A percentile compares a stretch with the other conserved stretches of the same genome.
phyloP scores from a whole-genome alignment of 169 alveolate species.

The Amoebophrya sp. region DNA sequence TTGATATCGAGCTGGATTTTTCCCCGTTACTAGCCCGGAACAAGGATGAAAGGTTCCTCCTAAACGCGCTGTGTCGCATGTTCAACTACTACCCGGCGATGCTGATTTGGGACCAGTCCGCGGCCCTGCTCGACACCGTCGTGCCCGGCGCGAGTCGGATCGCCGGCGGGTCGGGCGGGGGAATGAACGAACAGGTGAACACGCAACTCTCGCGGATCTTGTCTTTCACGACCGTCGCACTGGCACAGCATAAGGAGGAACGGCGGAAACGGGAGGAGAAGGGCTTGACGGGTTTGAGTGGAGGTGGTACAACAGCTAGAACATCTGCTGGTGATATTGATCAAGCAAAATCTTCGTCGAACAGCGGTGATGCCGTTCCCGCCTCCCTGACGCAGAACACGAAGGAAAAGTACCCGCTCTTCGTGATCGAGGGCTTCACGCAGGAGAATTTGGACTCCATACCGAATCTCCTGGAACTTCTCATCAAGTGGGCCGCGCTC shows the following conservation, averaged over 20 bases:
- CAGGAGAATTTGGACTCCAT: background rate
- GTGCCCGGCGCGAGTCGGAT: background rate
- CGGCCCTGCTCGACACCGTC: background rate
- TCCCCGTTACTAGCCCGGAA: background rate
- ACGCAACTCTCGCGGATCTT: background rate
- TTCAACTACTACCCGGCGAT: background rate
- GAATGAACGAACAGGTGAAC: background rate
- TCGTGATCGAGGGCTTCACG: constrained; percentile 13
- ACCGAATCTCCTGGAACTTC: background rate
- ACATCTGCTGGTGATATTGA: too few species aligned
- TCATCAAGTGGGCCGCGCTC: background rate
- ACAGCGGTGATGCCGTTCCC: too few species aligned
- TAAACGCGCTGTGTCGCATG: background rate
- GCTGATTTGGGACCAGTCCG: background rate
- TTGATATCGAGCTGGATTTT: background rate
- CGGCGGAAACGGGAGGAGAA: too few species aligned
- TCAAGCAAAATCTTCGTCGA: too few species aligned
- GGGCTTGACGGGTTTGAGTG: too few species aligned
- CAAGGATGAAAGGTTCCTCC: background rate
- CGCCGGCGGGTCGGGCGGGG: background rate
- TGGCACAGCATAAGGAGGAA: background rate
- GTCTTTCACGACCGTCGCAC: background rate
- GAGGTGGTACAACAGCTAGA: too few species aligned
- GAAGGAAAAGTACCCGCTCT: too few species aligned
- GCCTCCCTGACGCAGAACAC: too few species aligned